These are phyloP conservation scores for Neovahlkampfia damariscottae DNA, from an alignment of 78 protist species.

Conservation along the genomic window DNA sequence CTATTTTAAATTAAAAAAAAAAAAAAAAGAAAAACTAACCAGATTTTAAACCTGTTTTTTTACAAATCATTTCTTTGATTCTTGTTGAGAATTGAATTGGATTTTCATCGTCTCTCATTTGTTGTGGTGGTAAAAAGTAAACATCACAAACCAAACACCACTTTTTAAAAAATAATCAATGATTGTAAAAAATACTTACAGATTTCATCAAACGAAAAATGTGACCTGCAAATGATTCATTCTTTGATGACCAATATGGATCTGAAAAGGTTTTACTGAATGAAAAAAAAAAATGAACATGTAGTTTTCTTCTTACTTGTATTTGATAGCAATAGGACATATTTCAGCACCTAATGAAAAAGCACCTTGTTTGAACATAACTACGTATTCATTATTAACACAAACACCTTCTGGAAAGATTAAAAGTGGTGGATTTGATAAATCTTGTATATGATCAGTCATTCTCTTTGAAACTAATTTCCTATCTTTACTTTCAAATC, in stretches of 20 bases:
- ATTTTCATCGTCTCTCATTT: conserved; percentile 48
- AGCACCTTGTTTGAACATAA: conserved; percentile 80
- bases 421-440: conserved; percentile 47
- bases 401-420: conserved; percentile 86
- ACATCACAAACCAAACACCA: conserved; percentile 17
- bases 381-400: conserved; percentile 73
- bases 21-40: neutral
- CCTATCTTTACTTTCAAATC: conserved; percentile 48
- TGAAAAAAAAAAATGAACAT: neutral
- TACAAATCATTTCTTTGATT: conserved; percentile 62
- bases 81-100: conserved; percentile 53
- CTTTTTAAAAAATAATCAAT: conserved; percentile 44
- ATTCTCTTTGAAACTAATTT: conserved; percentile 21
- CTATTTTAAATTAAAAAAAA: neutral
- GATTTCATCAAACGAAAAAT: conserved; percentile 55
- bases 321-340: conserved; percentile 83
- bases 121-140: conserved; percentile 51
- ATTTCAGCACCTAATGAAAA: conserved; percentile 63
- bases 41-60: conserved; percentile 45
- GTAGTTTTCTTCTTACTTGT: conserved; percentile 36
- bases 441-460: conserved; percentile 43
- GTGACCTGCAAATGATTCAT: conserved; percentile 65
- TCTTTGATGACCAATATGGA: conserved; percentile 72
- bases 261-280: conserved; percentile 53
- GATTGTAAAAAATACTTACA: conserved; percentile 50